A percentile compares a stretch with the other conserved stretches of the same genome.
Evolutionary conservation across 768 basidiomycete species (phyloP).

Genomic region (Lactifluus subvellereus): DNA sequence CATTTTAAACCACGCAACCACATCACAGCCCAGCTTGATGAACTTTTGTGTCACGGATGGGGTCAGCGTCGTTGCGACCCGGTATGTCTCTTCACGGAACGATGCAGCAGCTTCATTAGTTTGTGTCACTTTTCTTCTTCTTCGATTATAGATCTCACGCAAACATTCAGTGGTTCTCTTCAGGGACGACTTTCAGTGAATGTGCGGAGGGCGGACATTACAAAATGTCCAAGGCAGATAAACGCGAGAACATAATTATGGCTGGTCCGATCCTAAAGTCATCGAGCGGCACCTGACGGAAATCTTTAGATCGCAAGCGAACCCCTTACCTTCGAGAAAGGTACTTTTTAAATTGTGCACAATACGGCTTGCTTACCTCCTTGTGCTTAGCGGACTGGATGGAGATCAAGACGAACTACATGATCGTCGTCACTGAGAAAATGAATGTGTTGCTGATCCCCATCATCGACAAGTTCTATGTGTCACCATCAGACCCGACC

Average conservation of each 20-base stretch:
- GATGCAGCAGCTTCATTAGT: constrained; percentile 71
- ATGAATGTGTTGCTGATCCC: constrained; percentile 95
- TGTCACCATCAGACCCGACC: constrained; percentile 78
- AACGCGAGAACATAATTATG: constrained; percentile 95
- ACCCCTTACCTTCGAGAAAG: constrained; percentile 94
- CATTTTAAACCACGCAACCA: constrained; percentile 4
- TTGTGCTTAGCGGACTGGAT: constrained; percentile 82
- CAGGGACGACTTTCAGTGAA: constrained; percentile 91
- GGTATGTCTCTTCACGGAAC: constrained; percentile 87
- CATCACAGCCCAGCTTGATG: constrained; percentile 71
- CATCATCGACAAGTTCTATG: constrained; percentile 89
- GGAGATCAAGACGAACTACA: constrained; percentile 95
- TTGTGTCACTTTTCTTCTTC: not conserved
- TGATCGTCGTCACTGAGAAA: constrained; percentile 93
- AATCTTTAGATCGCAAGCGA: constrained; percentile 70
- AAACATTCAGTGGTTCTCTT: constrained; percentile 81
- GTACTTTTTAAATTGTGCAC: constrained; percentile 33
- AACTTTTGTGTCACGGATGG: constrained; percentile 98
- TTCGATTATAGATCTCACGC: not conserved
- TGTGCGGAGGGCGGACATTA: constrained; percentile 86
- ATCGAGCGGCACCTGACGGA: not conserved
- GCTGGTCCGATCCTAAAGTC: constrained; percentile 32
- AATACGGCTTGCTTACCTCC: constrained; percentile 4
- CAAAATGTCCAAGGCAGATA: constrained; percentile 93
- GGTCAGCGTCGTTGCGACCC: constrained; percentile 84